Evolutionary conservation across 371 early-diverging fungal genomes (phyloP).

Genomic region (Batkoa obscura): DNA sequence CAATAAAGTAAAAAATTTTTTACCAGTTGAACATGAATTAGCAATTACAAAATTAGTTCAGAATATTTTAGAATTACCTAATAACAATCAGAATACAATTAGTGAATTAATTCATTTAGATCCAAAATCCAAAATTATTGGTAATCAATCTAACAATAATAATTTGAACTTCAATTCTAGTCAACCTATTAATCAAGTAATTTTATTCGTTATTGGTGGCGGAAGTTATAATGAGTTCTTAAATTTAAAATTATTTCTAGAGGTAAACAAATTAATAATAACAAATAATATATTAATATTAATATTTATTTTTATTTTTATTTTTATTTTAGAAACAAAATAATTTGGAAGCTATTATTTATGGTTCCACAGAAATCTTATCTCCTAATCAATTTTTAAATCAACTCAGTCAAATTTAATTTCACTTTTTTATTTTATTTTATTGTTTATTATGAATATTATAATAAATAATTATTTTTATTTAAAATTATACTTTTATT

Average conservation of each 20-base stretch:
- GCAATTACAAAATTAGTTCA: constrained; percentile 72
- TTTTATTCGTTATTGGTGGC: constrained; percentile 94
- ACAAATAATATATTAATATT: not conserved
- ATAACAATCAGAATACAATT: constrained; percentile 26
- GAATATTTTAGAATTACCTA: constrained; percentile 49
- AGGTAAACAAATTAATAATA: constrained; percentile 16
- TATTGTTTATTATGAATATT: too few relatives aligned
- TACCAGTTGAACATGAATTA: constrained; percentile 74
- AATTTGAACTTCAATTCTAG: too few relatives aligned
- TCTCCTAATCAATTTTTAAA: constrained; percentile 67
- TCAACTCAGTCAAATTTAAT: constrained; percentile 28
- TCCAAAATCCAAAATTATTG: constrained; percentile 32
- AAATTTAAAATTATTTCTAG: constrained; percentile 72
- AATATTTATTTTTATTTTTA: not conserved
- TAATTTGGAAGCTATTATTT: constrained; percentile 64
- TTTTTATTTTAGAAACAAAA: constrained; percentile 22
- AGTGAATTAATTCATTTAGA: constrained; percentile 80
- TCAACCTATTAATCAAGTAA: constrained; percentile 55
- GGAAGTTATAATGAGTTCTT: constrained; percentile 93
- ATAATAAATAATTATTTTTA: too few relatives aligned
- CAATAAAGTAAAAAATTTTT: constrained; percentile 84
- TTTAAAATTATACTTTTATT: too few relatives aligned
- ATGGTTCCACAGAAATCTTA: constrained; percentile 91
- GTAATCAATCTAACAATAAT: too few relatives aligned
- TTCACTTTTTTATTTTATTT: too few relatives aligned